These are phyloP conservation scores for Cercospora janseana DNA, from an alignment of 2,329 filamentous ascomycete genomes.

Conservation along the genomic window DNA sequence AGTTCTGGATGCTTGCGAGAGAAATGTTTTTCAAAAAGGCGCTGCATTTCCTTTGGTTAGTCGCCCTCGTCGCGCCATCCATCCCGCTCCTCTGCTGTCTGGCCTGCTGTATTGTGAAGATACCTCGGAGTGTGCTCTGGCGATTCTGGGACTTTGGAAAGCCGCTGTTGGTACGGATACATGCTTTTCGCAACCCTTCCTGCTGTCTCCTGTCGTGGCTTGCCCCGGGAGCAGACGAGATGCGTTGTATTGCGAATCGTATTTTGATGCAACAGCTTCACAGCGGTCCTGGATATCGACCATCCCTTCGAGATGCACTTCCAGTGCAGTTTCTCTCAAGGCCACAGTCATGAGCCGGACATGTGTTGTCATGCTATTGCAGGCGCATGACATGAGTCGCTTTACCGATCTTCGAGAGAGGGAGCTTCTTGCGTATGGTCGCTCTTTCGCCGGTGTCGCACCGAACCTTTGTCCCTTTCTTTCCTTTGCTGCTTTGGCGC, in stretches of 20 bases:
- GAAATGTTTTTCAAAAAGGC: conserved; percentile 25
- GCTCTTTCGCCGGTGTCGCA: conserved; percentile 34
- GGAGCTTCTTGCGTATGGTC: conserved; percentile 37
- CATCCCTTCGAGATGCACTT: background rate
- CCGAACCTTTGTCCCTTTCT: conserved; percentile 28
- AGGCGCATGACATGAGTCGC: conserved; percentile 36
- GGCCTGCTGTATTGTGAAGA: conserved; percentile 39
- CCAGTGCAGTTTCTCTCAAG: background rate
- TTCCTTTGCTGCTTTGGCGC: conserved; percentile 26
- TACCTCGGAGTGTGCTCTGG: conserved; percentile 28
- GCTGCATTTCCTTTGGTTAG: conserved; percentile 35
- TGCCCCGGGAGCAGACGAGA: conserved; percentile 31
- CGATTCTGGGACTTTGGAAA: background rate
- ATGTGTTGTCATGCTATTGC: conserved; percentile 35
- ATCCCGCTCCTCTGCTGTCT: conserved; percentile 45
- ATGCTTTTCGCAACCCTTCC: conserved; percentile 38
- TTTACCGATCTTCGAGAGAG: conserved; percentile 36
- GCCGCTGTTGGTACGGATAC: too few species aligned
- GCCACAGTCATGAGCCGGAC: conserved; percentile 34
- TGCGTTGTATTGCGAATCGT: conserved; percentile 29
- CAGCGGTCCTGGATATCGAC: too few species aligned
- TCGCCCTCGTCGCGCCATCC: conserved; percentile 39
- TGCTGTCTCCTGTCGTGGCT: conserved; percentile 34
- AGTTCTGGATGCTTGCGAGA: conserved; percentile 27
- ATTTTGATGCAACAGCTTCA: conserved; percentile 32